Evolutionary conservation across 768 basidiomycete genomes (phyloP), one percentile per base, ranked within the genome.

Genomic region (Tulasnella sp.): DNA sequence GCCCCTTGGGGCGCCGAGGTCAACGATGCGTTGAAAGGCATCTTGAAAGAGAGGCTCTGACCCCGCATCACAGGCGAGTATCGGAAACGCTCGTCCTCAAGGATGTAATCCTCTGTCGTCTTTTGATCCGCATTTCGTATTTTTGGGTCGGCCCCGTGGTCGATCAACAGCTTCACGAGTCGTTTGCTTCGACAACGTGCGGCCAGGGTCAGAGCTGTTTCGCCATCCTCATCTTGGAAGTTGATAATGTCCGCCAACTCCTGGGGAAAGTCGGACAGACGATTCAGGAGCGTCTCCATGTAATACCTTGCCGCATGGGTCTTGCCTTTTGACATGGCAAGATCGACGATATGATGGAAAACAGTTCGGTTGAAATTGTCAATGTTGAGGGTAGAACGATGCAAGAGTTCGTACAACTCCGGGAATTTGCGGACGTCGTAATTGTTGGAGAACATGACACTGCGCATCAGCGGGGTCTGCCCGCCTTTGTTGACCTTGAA

Each of bases 401-500:
- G 96, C 34, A 99, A 71, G 12, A 99, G 79, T 67, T 98, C 93
- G 70, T 96, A 97, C 15, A 99, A 74, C 68, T 98, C 94, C 2
- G 92, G 90, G 65, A 99, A 99, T 69, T 99, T 99, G 63, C 96
- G 87, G 45, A 98, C 86, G 69, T 99, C 96, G 67, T 99, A 99
- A 68, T 98, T 99, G 70, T 99, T 99, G 49, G 90, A 89, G 69
- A 98, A 99, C 94, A 98, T 98, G 64, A 99, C 96, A 65, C 84
- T 85, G 14, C 96, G 88, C 96, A 99, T 99, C 40, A 99, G 73
- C 1, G 94, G 86, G 12, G 96, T 98, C 69, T 98, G 96, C 2
- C 96, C 96, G 9, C 90, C 81, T 65, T 86, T 88, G 73, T 98
- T 99, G 62, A 93, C 91, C 63, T 86, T 84, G 75, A 94, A 99